Base-by-base conservation (phyloP, 1,284 basidiomycete species). In the Leccinum laetum region DNA sequence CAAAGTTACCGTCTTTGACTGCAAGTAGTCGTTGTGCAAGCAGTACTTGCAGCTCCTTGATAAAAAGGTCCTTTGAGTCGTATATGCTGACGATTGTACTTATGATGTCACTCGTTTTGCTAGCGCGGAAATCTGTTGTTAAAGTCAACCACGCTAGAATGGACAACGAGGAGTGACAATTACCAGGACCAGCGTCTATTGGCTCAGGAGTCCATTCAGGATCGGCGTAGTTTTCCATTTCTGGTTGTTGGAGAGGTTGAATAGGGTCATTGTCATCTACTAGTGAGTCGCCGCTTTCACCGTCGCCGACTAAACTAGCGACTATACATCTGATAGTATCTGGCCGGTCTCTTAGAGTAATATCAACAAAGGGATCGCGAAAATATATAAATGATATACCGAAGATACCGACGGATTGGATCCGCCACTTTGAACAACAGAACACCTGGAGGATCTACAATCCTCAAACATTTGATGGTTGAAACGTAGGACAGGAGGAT, bases 1-100 rank as follows among this genome's bases (percentile, higher is more conserved):
- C 94, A 55, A 87, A 85, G 67, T 91, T 90, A 61, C 93, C 95
- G 71, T 94, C 91, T 56, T 84, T 87, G 58, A 96, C 87, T 1
- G 86, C 85, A 35, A 98, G 80, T 26, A 98, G 78, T 14, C 95
- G 83, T 67, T 93, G 90, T 0, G 95, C 96, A 13, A 98, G 86
- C 11, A 97, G 79, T 2, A 92, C 88, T 75, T 98, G 96, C 37
- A 98, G 81, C 77, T 98, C 96, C 73, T 95, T 96, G 71, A 98
- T 88, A 71, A 98, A 98, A 9, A 96, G 85, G 69, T 97, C 96
- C 71, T 94, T 92, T 2, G 95, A 95, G 72, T 97, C 94, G 72
- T 97, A 98, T 69, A 98, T 98, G 75, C 93, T 95, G 69, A 98
- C 94, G 1, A 98, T 87, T 1, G 95, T 96, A 73, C 93, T 96